These are phyloP conservation scores for Nicotiana rustica DNA, from an alignment of 305 asterid genomes.

Conservation along the genomic window DNA sequence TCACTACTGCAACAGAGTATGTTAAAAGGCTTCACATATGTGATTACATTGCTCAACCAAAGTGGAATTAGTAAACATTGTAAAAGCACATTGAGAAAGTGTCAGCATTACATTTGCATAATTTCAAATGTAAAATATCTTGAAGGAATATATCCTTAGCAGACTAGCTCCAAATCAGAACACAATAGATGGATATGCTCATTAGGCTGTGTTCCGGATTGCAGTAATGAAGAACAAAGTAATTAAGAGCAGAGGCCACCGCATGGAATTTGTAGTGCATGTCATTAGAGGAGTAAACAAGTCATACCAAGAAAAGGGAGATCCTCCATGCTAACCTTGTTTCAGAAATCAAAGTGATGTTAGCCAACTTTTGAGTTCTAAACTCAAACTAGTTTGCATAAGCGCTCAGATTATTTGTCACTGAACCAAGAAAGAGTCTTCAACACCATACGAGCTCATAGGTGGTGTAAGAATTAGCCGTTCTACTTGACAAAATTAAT, in stretches of 20 bases:
- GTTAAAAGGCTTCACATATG: background rate
- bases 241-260: background rate
- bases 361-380: slow-evolving; percentile 17
- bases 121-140: background rate
- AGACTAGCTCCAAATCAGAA: slow-evolving; percentile 3
- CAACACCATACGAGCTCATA: background rate
- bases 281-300: slow-evolving; percentile 7
- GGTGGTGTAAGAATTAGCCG: background rate
- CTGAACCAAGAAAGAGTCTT: background rate
- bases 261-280: background rate
- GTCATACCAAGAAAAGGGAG: background rate
- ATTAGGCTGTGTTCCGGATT: background rate
- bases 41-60: background rate
- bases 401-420: background rate
- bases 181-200: background rate
- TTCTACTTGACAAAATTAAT: slow-evolving; percentile 17
- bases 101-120: background rate
- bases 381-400: background rate
- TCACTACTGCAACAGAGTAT: background rate
- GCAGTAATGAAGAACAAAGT: background rate
- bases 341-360: slow-evolving; percentile 26
- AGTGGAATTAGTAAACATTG: background rate
- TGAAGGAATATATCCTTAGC: slow-evolving; percentile 5
- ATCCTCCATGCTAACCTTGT: slow-evolving; percentile 6
- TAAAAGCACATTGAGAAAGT: slow-evolving; percentile 8